Percentiles rank a stretch among this genome's conserved stretches.
Conservation (phyloP, 257 asterid genomes). For the Osmanthus fragrans region DNA sequence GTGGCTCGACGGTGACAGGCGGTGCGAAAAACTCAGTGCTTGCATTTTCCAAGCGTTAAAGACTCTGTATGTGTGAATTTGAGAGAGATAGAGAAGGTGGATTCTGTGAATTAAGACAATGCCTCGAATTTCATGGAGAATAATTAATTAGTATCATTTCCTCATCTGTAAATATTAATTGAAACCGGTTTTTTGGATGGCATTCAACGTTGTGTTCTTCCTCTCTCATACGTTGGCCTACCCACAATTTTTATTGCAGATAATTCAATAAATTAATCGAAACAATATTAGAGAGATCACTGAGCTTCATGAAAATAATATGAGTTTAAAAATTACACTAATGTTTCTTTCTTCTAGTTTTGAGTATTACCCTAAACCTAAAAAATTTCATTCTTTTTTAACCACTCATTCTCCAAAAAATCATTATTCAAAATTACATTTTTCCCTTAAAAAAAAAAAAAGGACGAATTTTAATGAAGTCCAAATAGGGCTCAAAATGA, state of each 20-base stretch:
- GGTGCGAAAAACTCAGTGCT: constrained; percentile 29
- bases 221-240: not conserved
- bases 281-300: too few relatives aligned
- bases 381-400: too few relatives aligned
- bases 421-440: too few relatives aligned
- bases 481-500: too few relatives aligned
- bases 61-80: constrained; percentile 13
- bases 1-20: constrained; percentile 30
- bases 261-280: too few relatives aligned
- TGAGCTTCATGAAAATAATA: too few relatives aligned
- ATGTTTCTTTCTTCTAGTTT: too few relatives aligned
- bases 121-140: constrained; percentile 3
- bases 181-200: not conserved
- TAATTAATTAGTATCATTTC: not conserved
- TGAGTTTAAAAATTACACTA: too few relatives aligned
- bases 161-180: constrained; percentile 9
- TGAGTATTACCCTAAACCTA: too few relatives aligned
- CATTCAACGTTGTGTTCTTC: not conserved
- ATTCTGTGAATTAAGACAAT: not conserved
- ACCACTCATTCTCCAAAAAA: too few relatives aligned
- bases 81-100: constrained; percentile 2
- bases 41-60: constrained; percentile 41
- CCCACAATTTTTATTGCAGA: not conserved
- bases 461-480: too few relatives aligned
- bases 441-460: too few relatives aligned